These are phyloP conservation scores for Sporothrix mexicana DNA, from an alignment of 2,329 filamentous ascomycete species.

Conservation along the genomic window DNA sequence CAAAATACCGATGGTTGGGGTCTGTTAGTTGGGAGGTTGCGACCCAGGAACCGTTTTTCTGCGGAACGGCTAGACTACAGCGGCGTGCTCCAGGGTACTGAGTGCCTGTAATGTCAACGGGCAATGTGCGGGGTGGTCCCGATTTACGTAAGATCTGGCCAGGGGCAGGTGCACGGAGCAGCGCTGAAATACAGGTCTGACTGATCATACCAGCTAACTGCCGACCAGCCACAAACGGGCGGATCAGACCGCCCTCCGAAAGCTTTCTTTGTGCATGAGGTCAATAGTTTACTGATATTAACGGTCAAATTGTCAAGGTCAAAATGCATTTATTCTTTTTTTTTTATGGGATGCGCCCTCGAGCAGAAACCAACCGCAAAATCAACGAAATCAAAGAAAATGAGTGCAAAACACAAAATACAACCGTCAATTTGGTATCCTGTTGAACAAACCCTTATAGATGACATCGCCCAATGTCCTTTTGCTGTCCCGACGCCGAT, in stretches of 20 bases:
- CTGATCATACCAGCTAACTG: background rate
- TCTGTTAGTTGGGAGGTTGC: constrained; percentile 5
- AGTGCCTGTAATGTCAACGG: background rate
- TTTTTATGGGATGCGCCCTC: background rate
- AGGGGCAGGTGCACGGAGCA: constrained; percentile 13
- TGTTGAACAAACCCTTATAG: constrained; percentile 32
- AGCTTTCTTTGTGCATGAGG: background rate
- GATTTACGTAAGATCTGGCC: constrained; percentile 22
- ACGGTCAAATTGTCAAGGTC: too few species aligned
- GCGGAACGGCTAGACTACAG: constrained; percentile 6
- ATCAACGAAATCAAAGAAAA: background rate
- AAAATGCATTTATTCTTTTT: background rate
- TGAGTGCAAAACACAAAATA: background rate
- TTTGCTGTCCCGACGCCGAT: constrained; percentile 21
- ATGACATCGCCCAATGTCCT: constrained; percentile 27
- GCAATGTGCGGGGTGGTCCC: constrained; percentile 21
- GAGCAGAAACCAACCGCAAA: background rate
- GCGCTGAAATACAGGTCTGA: background rate
- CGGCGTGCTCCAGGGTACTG: constrained; percentile 16
- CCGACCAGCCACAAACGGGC: background rate
- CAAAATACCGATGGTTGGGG: background rate
- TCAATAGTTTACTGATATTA: too few species aligned
- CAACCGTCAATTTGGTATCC: constrained; percentile 31
- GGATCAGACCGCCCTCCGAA: background rate
- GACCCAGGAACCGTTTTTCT: constrained; percentile 9